A percentile compares a stretch with the other conserved stretches of the same genome.
phyloP scores from a whole-genome alignment of 805 yeast genomes.

The Yarrowia hollandica region DNA sequence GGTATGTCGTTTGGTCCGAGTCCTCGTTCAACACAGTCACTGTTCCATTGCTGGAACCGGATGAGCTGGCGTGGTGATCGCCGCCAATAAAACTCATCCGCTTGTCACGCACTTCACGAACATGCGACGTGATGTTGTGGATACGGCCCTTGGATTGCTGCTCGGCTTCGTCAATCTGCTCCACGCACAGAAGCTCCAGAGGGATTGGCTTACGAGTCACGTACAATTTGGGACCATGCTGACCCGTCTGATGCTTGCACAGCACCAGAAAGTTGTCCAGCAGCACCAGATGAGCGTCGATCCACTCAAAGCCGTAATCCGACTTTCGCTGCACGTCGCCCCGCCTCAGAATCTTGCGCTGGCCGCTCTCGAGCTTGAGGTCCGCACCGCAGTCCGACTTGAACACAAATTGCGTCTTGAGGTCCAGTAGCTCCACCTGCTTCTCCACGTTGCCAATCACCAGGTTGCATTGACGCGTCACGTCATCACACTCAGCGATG shows the following conservation, averaged over 20 bases:
- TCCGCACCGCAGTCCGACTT: constrained; percentile 51
- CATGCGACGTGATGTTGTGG: constrained; percentile 36
- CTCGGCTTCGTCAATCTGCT: constrained; percentile 37
- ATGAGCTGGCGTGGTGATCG: not conserved
- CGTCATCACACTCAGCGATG: constrained; percentile 52
- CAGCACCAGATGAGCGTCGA: constrained; percentile 53
- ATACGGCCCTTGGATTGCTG: constrained; percentile 32
- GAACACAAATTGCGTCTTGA: constrained; percentile 58
- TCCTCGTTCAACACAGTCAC: constrained; percentile 34
- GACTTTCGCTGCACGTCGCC: constrained; percentile 64
- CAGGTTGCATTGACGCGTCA: constrained; percentile 62
- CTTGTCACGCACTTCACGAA: constrained; percentile 30
- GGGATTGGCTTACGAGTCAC: constrained; percentile 45
- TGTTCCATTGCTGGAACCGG: constrained; percentile 30
- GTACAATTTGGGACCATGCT: constrained; percentile 40
- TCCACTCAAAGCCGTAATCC: constrained; percentile 62
- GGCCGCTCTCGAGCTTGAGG: constrained; percentile 53
- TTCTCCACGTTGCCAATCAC: constrained; percentile 63
- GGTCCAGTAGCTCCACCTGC: constrained; percentile 52
- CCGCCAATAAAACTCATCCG: constrained; percentile 30
- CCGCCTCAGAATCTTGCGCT: constrained; percentile 56
- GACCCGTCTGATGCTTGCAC: constrained; percentile 42
- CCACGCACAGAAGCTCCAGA: constrained; percentile 58
- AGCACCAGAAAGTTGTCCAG: constrained; percentile 64
- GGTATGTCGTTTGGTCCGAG: constrained; percentile 39